A percentile compares a stretch with the other conserved stretches of the same genome.
Conservation (phyloP, 495 filamentous ascomycete genomes). For the Penicillium longicatenatum region DNA sequence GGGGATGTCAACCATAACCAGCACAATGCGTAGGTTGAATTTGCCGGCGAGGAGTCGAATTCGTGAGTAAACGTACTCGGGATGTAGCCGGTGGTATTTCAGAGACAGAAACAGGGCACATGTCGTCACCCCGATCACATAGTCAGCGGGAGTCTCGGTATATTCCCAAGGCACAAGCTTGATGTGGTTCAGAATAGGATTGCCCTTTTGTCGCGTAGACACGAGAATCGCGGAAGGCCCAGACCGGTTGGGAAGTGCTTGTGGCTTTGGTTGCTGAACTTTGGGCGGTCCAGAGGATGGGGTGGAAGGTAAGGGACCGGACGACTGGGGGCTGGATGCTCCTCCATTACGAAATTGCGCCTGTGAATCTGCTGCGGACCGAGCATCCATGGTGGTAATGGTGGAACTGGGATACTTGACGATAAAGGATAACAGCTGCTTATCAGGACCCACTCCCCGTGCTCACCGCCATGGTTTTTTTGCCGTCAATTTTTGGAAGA, state of each 20-base stretch:
- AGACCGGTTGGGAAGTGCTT: conserved; percentile 68
- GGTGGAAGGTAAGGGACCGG: conserved; percentile 32
- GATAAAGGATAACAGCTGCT: conserved; percentile 24
- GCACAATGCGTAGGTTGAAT: conserved; percentile 80
- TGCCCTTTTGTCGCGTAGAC: conserved; percentile 87
- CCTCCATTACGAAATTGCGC: conserved; percentile 26
- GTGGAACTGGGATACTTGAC: conserved; percentile 10
- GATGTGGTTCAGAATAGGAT: conserved; percentile 84
- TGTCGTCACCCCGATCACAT: conserved; percentile 82
- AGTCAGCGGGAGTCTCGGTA: conserved; percentile 91
- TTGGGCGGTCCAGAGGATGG: conserved; percentile 44
- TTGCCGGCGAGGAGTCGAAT: conserved; percentile 76
- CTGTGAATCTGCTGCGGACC: conserved; percentile 47
- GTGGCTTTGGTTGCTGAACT: conserved; percentile 84
- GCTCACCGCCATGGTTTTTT: conserved; percentile 41
- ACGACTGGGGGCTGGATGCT: conserved; percentile 15
- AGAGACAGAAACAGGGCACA: conserved; percentile 91
- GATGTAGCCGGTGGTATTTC: conserved; percentile 97
- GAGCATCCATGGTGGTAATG: conserved; percentile 54
- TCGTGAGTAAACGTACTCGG: conserved; percentile 95
- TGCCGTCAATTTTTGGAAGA: conserved; percentile 47
- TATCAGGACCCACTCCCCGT: conserved; percentile 19
- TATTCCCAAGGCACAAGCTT: conserved; percentile 93
- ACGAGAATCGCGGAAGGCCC: conserved; percentile 81
- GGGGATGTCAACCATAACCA: conserved; percentile 91